A percentile compares a stretch with the other conserved stretches of the same genome.
These are phyloP conservation scores for Tricholomella constricta DNA, from an alignment of 768 basidiomycete genomes.

Conservation along the genomic window DNA sequence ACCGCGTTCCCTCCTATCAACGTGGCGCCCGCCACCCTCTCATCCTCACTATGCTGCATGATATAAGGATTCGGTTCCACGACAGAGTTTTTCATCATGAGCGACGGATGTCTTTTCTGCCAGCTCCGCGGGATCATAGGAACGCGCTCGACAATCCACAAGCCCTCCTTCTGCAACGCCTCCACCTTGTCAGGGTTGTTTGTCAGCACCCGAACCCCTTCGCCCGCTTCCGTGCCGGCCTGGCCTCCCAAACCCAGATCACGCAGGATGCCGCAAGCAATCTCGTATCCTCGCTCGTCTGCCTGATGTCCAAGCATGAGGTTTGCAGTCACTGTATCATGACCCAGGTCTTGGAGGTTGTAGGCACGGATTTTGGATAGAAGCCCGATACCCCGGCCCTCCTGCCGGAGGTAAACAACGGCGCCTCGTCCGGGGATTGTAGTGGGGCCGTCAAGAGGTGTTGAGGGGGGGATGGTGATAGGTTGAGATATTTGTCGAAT, in stretches of 20 bases:
- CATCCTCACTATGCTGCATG: constrained; percentile 30
- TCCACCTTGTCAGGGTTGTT: constrained; percentile 98
- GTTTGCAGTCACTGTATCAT: constrained; percentile 99
- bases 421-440: constrained; percentile 85
- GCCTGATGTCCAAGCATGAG: constrained; percentile 92
- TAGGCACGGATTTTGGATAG: constrained; percentile 96
- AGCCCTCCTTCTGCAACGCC: constrained; percentile 82
- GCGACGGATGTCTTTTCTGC: constrained; percentile 47
- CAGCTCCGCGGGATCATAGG: constrained; percentile 95
- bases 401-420: constrained; percentile 94
- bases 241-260: constrained; percentile 79
- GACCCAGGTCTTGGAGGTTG: constrained; percentile 96
- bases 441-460: constrained; percentile 30
- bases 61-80: constrained; percentile 17
- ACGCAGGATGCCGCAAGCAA: constrained; percentile 86
- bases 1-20: constrained; percentile 80
- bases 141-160: constrained; percentile 80
- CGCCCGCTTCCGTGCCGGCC: constrained; percentile 25
- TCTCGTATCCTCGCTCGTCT: constrained; percentile 90
- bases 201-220: constrained; percentile 80
- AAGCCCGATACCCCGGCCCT: constrained; percentile 95
- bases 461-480: constrained; percentile 45
- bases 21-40: constrained; percentile 63
- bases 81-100: constrained; percentile 24
- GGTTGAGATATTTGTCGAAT: constrained; percentile 84